Base-by-base conservation (phyloP, 2,329 filamentous ascomycete species). In the Ophiobolus disseminans region DNA sequence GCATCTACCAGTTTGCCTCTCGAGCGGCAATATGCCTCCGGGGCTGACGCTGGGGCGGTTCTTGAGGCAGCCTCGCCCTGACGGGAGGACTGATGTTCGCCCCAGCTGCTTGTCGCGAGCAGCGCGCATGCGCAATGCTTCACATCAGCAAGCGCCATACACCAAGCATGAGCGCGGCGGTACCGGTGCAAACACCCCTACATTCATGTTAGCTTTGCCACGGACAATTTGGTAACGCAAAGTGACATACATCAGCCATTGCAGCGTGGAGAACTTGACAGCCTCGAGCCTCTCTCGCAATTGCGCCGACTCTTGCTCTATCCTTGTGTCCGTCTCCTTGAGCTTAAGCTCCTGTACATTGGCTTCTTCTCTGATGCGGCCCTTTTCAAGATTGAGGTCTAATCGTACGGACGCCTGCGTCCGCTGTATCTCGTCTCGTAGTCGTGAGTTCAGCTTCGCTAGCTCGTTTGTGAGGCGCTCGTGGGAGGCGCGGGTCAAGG, bases 321-420 rank as follows among this genome's bases (percentile, higher is more conserved):
- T 97, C 76, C 95, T 87, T 48, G 92, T 96, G 78, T 99, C 94
- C 10, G 94, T 97, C 82, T 99, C 94, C 79, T 96, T 97, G 67
- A 99, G 91, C 79, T 96, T 95, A 75, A 99, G 85, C 75, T 99
- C 94, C 77, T 97, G 94, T 48, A 89, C 88, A 60, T 96, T 95
- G 14, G 92, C 91, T 79, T 99, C 94, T 76, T 99, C 94, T 54
- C 94, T 82, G 61, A 97, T 99, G 55, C 94, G 84, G 11, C 94
- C 94, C 78, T 99, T 99, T 70, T 99, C 94, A 36, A 99, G 78
- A 74, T 97, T 99, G 53, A 99, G 78, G 74, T 99, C 94, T 36
- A 99, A 78, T 51, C 93, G 83, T 28, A 97, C 92, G 54, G 89
- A 93, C 5, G 93, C 93, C 76, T 97, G 93, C 2, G 94, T 97